Percentiles rank a stretch among this genome's conserved stretches.
Evolutionary conservation across 768 basidiomycete genomes (phyloP).

Genomic region (Auricularia heimuer): DNA sequence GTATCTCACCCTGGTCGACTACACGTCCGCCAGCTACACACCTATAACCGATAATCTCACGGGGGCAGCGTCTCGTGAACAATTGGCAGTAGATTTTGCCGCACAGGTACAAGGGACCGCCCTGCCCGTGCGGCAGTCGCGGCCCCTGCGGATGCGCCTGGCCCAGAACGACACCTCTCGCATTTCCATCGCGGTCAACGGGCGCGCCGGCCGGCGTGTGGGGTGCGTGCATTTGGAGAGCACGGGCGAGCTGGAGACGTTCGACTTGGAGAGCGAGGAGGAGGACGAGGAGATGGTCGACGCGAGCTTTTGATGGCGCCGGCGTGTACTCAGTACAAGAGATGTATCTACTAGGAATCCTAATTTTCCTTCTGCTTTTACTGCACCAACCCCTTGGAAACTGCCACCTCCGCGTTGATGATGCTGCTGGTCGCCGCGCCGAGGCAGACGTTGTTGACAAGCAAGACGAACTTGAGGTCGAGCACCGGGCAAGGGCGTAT

Average conservation of each 20-base stretch:
- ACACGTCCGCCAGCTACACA: not conserved
- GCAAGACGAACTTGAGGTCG: conserved; percentile 91
- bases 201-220: conserved; percentile 60
- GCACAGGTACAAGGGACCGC: not conserved
- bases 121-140: conserved; percentile 2
- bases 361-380: no score
- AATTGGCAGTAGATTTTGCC: conserved; percentile 9
- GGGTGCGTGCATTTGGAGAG: conserved; percentile 40
- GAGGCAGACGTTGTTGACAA: conserved; percentile 89
- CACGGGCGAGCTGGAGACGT: conserved; percentile 1
- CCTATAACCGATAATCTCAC: conserved; percentile 34
- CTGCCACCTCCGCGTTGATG: conserved; percentile 94
- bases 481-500: conserved; percentile 85
- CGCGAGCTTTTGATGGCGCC: not conserved
- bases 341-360: no score
- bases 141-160: conserved; percentile 11
- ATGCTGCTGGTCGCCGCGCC: conserved; percentile 96
- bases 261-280: not conserved
- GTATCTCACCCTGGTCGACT: not conserved
- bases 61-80: conserved; percentile 23
- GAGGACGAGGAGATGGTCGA: not conserved
- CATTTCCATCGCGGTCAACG: conserved; percentile 62
- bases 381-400: no score
- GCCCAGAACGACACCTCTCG: conserved; percentile 36
- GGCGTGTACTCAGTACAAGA: not conserved